phyloP scores from a whole-genome alignment of 768 basidiomycete genomes.

The Gymnopilus dilepis region DNA sequence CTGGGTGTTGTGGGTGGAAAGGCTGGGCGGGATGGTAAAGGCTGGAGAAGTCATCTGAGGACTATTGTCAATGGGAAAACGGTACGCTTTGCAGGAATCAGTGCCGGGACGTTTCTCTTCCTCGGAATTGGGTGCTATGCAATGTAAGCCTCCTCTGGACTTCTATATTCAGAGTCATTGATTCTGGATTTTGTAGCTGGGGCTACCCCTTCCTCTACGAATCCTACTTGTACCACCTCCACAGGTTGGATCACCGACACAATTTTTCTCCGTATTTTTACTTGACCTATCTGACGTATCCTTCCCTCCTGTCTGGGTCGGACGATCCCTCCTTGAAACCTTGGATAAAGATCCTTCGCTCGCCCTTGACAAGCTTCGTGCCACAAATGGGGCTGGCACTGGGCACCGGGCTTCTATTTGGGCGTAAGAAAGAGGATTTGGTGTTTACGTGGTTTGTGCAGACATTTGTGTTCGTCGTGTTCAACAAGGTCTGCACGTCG shows the following conservation, averaged over 20 bases:
- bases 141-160: constrained; percentile 38
- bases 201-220: constrained; percentile 91
- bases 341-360: constrained; percentile 57
- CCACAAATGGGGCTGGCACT: constrained; percentile 82
- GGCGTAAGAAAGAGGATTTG: constrained; percentile 60
- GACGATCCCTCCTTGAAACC: constrained; percentile 28
- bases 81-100: constrained; percentile 70
- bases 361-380: constrained; percentile 80
- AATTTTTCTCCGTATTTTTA: constrained; percentile 99
- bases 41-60: constrained; percentile 37
- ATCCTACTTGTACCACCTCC: constrained; percentile 91
- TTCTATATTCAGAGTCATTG: constrained; percentile 1
- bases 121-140: constrained; percentile 72
- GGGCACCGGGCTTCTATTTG: constrained; percentile 76
- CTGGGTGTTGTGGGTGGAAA: constrained; percentile 54
- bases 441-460: constrained; percentile 91
- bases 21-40: constrained; percentile 6
- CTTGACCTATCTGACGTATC: constrained; percentile 87
- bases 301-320: constrained; percentile 34
- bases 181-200: constrained; percentile 67
- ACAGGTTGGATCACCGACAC: constrained; percentile 93
- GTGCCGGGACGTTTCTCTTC: constrained; percentile 67
- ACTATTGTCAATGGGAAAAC: constrained; percentile 54
- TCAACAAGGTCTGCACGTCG: constrained; percentile 99
- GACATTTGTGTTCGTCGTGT: constrained; percentile 88